Percentiles rank a stretch among this genome's conserved stretches.
phyloP scores from a whole-genome alignment of 2,329 filamentous ascomycete species.

The Neofusicoccum parvum region DNA sequence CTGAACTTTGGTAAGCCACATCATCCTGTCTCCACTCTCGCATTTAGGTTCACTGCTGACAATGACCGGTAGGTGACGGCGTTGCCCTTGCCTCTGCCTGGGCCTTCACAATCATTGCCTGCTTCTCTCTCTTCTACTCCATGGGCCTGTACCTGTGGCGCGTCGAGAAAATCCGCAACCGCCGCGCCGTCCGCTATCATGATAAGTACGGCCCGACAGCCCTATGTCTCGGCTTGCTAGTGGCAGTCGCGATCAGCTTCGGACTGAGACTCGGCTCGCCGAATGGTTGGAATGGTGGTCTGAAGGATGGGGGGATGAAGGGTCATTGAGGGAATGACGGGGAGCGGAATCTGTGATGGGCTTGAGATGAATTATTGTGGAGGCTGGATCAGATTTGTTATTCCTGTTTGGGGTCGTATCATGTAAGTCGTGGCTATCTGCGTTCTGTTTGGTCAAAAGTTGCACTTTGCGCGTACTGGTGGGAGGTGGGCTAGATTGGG shows the following conservation, averaged over 20 bases:
- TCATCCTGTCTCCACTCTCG: not conserved
- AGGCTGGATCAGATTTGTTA: too few species aligned
- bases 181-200: conserved; percentile 87
- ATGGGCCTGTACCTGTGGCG: conserved; percentile 86
- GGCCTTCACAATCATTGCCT: conserved; percentile 80
- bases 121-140: conserved; percentile 78
- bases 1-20: conserved; percentile 37
- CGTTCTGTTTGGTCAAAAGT: too few species aligned
- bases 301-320: conserved; percentile 38
- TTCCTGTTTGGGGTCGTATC: too few species aligned
- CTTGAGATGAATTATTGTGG: too few species aligned
- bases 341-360: too few species aligned
- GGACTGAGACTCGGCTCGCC: conserved; percentile 66
- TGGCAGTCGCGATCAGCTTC: conserved; percentile 79
- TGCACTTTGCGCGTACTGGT: too few species aligned
- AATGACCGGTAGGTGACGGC: conserved; percentile 27
- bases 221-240: conserved; percentile 72
- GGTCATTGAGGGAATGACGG: not conserved
- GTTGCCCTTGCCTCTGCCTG: conserved; percentile 54
- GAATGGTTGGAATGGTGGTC: conserved; percentile 50
- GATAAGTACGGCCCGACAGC: conserved; percentile 82
- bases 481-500: too few species aligned
- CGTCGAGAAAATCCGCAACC: conserved; percentile 78
- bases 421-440: too few species aligned
- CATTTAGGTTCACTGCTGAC: not conserved